phyloP scores from a whole-genome alignment of 495 filamentous ascomycete species.

The Aspergillus carlsbadensis region DNA sequence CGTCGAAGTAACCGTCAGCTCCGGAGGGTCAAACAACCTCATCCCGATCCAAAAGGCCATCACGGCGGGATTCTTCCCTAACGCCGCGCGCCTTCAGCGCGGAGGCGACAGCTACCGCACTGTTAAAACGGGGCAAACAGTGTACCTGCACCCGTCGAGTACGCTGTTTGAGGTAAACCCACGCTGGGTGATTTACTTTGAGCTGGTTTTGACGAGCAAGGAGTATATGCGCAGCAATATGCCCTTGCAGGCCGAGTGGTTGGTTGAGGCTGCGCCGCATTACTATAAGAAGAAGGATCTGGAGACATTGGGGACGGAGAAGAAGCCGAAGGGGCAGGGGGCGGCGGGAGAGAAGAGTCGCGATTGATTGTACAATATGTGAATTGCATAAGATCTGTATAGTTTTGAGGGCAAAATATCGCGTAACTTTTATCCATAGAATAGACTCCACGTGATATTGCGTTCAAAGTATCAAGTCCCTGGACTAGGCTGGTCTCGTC shows the following conservation, averaged over 20 bases:
- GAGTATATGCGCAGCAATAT: slow-evolving; percentile 91
- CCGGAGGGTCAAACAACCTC: slow-evolving; percentile 67
- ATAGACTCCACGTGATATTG: too few relatives aligned
- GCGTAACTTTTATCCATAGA: neutral
- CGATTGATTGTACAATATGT: slow-evolving; percentile 13
- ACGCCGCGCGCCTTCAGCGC: slow-evolving; percentile 81
- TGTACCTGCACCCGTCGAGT: slow-evolving; percentile 85
- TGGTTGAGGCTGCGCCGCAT: slow-evolving; percentile 91
- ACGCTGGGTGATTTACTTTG: slow-evolving; percentile 88
- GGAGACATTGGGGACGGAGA: slow-evolving; percentile 73
- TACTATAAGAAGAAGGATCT: slow-evolving; percentile 93
- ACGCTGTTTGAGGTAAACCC: slow-evolving; percentile 81
- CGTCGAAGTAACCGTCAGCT: slow-evolving; percentile 76
- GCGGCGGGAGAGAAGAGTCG: slow-evolving; percentile 49
- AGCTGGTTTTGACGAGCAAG: slow-evolving; percentile 88
- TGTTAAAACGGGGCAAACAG: slow-evolving; percentile 86
- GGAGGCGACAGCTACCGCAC: slow-evolving; percentile 92
- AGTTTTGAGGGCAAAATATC: neutral
- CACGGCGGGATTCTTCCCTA: slow-evolving; percentile 91
- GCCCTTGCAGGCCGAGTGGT: slow-evolving; percentile 81
- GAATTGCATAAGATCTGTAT: neutral
- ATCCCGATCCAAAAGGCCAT: slow-evolving; percentile 82
- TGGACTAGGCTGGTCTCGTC: too few relatives aligned
- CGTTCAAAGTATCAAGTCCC: too few relatives aligned
- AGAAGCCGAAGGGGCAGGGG: slow-evolving; percentile 72